Evolutionary conservation across 1,284 basidiomycete genomes (phyloP).

Genomic region (Caloboletus inedulis): DNA sequence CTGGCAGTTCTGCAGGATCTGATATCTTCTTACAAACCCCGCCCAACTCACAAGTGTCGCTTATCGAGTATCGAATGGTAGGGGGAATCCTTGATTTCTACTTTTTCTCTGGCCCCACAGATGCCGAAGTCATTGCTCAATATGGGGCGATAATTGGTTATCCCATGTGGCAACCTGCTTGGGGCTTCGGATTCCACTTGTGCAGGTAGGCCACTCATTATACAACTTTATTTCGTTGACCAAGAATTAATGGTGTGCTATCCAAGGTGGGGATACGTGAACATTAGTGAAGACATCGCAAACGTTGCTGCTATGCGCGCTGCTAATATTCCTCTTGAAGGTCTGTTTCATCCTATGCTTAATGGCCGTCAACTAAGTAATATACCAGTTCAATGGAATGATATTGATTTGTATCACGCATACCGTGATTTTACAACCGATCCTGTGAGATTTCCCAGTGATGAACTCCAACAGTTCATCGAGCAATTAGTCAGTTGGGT

Average conservation of each 20-base stretch:
- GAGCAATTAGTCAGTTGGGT: constrained; percentile 48
- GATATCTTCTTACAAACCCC: constrained; percentile 65
- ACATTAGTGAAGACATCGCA: constrained; percentile 45
- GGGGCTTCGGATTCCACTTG: constrained; percentile 71
- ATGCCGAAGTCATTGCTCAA: constrained; percentile 64
- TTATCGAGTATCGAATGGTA: constrained; percentile 63
- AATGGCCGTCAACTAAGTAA: not conserved
- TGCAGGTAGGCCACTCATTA: constrained; percentile 45
- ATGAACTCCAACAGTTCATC: constrained; percentile 62
- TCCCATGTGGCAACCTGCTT: constrained; percentile 65
- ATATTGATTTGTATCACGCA: constrained; percentile 70
- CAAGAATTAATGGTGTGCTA: not conserved
- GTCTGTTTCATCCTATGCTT: constrained; percentile 28
- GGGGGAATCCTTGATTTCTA: constrained; percentile 69
- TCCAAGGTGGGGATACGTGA: constrained; percentile 53
- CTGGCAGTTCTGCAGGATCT: constrained; percentile 44
- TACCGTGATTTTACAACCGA: constrained; percentile 68
- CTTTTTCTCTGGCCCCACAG: constrained; percentile 67
- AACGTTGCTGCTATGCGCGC: constrained; percentile 59
- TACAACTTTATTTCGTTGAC: not conserved
- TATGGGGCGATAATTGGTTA: constrained; percentile 59
- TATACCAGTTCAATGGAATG: constrained; percentile 66
- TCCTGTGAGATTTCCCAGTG: constrained; percentile 58
- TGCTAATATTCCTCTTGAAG: constrained; percentile 65
- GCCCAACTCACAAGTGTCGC: constrained; percentile 44